Evolutionary conservation across 345 rosid species (phyloP).

Genomic region (Eucalyptus caleyi): DNA sequence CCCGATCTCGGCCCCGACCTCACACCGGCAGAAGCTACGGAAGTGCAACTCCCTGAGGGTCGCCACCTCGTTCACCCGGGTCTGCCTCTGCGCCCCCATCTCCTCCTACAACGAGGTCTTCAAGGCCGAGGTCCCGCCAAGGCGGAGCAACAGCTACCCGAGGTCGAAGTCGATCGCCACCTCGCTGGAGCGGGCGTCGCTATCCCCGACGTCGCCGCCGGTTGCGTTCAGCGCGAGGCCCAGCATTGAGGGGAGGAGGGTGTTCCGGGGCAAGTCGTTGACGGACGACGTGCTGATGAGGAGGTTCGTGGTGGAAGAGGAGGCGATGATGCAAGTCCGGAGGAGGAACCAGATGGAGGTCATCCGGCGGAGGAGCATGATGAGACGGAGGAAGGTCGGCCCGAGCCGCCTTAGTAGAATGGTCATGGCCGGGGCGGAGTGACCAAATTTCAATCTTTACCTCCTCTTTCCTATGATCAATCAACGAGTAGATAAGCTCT

Average conservation of each 20-base stretch:
- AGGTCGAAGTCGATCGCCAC: constrained; percentile 37
- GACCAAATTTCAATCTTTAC: not conserved
- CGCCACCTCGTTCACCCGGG: constrained; percentile 75
- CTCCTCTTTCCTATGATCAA: not conserved
- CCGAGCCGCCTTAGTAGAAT: constrained; percentile 86
- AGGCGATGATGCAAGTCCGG: constrained; percentile 78
- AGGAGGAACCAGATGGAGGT: constrained; percentile 83
- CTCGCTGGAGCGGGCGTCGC: constrained; percentile 1
- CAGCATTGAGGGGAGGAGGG: constrained; percentile 55
- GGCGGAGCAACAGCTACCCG: constrained; percentile 86
- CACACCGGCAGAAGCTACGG: constrained; percentile 28
- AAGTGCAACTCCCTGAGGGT: constrained; percentile 67
- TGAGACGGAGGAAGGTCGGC: constrained; percentile 71
- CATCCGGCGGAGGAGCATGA: constrained; percentile 46
- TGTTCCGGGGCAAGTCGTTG: constrained; percentile 86
- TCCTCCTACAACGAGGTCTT: constrained; percentile 86
- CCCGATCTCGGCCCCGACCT: not conserved
- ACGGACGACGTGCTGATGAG: constrained; percentile 84
- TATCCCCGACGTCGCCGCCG: not conserved
- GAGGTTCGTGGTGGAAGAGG: constrained; percentile 88
- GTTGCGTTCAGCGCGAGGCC: constrained; percentile 10
- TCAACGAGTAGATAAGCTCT: not conserved
- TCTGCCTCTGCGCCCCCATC: constrained; percentile 85
- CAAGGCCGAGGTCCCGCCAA: constrained; percentile 58
- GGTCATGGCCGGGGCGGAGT: constrained; percentile 30